Evolutionary conservation across 179 eudicot genomes (phyloP), one percentile per base, ranked within the genome.

Genomic region (Pouteria campechiana): DNA sequence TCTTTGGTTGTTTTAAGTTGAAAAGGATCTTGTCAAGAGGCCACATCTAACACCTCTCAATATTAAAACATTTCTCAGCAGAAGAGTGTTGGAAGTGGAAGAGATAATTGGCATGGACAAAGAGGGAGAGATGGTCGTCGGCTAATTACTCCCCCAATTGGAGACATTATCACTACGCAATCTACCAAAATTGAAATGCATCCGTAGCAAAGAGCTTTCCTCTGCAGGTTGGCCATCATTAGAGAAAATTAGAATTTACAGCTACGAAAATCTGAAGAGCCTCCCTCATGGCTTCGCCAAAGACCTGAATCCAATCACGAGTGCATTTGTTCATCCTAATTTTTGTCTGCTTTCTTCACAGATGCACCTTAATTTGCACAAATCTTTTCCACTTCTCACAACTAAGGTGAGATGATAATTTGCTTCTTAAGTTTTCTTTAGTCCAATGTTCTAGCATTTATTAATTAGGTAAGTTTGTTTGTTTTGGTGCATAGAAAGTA

Each of bases 1-100:
- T 64, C 17, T 55, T 46, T 52, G 48, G 35, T 20, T 64, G 69
- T 41, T 64, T 55, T 2, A 58, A 41, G 24, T 35, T 64, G 49
- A 41, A 25, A 12, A 51, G 15, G 14, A 46, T 57, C 30, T 22
- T 64, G 5, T 40, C 60, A 0, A 20, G 28, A 28, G 23, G 50
- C 25, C 51, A 57, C 51, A 20, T 52, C 25, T 35, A 30, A 9
- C 13, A 2, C 24, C 51, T 64, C 24, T 2, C 17, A 1, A 51
- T 33, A 16, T 25, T 64, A 10, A 55, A 51, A 33, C 64, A 57
- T 30, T 51, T 64, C 46, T 15, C 36, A 4, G 49, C 57, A 35
- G 54, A 52, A 22, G 69, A 64, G 23, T 64, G 69, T 46, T 44
- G 7, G 13, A 25, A 45, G 27, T 64, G 18, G 32, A 57, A 41